Evolutionary conservation across 441 rosid species (phyloP), one percentile per base, ranked within the genome.

Genomic region (Capsella rubella): DNA sequence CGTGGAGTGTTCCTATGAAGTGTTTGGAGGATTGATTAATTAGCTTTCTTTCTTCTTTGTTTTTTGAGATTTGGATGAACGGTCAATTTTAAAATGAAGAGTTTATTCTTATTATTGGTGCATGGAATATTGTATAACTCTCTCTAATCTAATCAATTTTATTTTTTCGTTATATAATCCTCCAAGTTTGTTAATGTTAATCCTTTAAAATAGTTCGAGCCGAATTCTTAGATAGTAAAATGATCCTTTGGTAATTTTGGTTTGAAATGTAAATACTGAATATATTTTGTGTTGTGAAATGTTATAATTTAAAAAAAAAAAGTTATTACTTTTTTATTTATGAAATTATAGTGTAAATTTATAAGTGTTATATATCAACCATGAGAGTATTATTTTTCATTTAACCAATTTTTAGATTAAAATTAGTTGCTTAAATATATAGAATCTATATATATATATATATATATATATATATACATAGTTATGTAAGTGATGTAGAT

Each of bases 1-100:
- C 87, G 2, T 91, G 98, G 98, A 83, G 86, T 29, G 97, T 84
- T 66, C 98, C 98, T 14, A 61, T 37, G 64, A 78, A 67, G 37
- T 78, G 81, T 54, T 18, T 68, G 11, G 67, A 74, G 21, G 47
- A 67, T n/a, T 74, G 37, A 75, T 21, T 21, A 21, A 75, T 21
- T 21, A 21, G 0, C 6, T 16, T 8, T 58, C 1, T 15, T 35
- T n/a, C 2, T 37, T 5, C 1, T 18, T 18, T 39, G 21, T 11
- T 35, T 29, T 11, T 12, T 54, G 11, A 27, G 40, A 59, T 52
- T 42, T 72, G 25, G 46, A 55, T 64, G 29, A 34, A 70, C 27
- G 11, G 40, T 52, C 3, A n/a, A 14, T 15, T 8, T 8, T 25
- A 37, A n/a, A 0, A 37, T n/a, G 5, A 46, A 64, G 63, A n/a